Evolutionary conservation across 805 yeast species (phyloP).

Genomic region (Yamadazyma tumulicola): DNA sequence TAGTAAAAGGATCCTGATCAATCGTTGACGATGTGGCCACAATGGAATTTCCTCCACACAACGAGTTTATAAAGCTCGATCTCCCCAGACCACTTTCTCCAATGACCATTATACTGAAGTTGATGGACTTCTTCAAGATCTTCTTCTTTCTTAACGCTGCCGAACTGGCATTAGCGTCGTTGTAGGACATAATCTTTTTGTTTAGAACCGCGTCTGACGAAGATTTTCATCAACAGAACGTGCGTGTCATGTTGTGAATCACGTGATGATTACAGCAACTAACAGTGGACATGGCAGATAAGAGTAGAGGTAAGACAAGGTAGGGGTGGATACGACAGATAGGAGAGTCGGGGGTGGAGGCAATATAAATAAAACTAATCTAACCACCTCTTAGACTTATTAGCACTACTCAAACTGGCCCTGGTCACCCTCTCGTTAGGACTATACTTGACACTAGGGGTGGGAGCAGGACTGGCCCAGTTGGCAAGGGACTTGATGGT

Average conservation of each 20-base stretch:
- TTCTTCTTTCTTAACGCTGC: slow-evolving; percentile 60
- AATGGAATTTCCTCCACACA: slow-evolving; percentile 79
- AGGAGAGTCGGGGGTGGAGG: too few species aligned
- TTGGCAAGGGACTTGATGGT: slow-evolving; percentile 60
- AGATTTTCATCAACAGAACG: too few species aligned
- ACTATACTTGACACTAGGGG: slow-evolving; percentile 64
- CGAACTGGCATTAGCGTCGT: slow-evolving; percentile 22
- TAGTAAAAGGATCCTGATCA: slow-evolving; percentile 49
- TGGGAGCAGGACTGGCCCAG: slow-evolving; percentile 67
- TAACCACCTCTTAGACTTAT: slow-evolving; percentile 38
- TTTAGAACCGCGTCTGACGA: too few species aligned
- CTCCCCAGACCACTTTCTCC: slow-evolving; percentile 88
- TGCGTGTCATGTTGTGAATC: too few species aligned
- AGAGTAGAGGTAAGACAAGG: too few species aligned
- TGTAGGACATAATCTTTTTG: slow-evolving; percentile 1
- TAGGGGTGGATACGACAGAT: too few species aligned
- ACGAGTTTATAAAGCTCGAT: slow-evolving; percentile 87
- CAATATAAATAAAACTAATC: slow-evolving; percentile 21
- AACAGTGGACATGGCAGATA: too few species aligned
- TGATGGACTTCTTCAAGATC: slow-evolving; percentile 77
- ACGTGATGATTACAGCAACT: too few species aligned
- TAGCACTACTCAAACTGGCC: slow-evolving; percentile 34
- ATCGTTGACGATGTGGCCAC: slow-evolving; percentile 68
- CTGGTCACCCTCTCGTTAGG: slow-evolving; percentile 50
- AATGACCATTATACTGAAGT: slow-evolving; percentile 80